Conservation (phyloP, 345 rosid genomes). For the Salix purpurea region DNA sequence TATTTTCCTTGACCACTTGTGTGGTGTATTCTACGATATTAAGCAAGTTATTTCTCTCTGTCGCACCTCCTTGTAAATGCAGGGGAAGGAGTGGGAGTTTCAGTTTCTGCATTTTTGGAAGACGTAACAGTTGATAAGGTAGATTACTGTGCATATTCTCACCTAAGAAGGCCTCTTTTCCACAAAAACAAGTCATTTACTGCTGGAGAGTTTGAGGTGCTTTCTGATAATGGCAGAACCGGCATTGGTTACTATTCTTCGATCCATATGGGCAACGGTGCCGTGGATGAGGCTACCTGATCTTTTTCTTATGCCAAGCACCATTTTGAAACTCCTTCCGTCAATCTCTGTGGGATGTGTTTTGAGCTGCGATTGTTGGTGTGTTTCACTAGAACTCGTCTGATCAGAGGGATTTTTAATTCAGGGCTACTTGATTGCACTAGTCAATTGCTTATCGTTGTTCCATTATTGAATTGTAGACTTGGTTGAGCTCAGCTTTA, state of each 20-base stretch:
- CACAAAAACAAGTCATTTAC: slow-evolving; percentile 21
- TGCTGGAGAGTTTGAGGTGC: slow-evolving; percentile 53
- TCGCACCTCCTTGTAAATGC: slow-evolving; percentile 20
- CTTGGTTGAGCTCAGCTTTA: not conserved
- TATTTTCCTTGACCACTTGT: too few species aligned
- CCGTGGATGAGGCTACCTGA: not conserved
- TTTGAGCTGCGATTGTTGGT: not conserved
- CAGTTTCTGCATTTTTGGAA: slow-evolving; percentile 53
- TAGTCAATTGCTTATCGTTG: not conserved
- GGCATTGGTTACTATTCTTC: slow-evolving; percentile 36
- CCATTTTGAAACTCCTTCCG: not conserved
- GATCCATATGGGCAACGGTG: not conserved
- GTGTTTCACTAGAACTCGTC: not conserved
- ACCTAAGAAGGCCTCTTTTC: slow-evolving; percentile 45
- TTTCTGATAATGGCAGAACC: slow-evolving; percentile 32
- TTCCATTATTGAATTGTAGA: not conserved
- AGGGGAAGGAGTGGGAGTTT: slow-evolving; percentile 91
- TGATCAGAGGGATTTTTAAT: not conserved
- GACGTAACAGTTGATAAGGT: slow-evolving; percentile 51
- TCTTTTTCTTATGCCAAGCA: not conserved
- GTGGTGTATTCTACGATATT: too few species aligned
- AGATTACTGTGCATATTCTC: slow-evolving; percentile 67
- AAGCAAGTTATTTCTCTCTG: too few species aligned
- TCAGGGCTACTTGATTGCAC: not conserved
- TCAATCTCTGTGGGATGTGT: not conserved